These are phyloP conservation scores for Leccinum proximum DNA, from an alignment of 1,284 basidiomycete genomes.

Conservation along the genomic window DNA sequence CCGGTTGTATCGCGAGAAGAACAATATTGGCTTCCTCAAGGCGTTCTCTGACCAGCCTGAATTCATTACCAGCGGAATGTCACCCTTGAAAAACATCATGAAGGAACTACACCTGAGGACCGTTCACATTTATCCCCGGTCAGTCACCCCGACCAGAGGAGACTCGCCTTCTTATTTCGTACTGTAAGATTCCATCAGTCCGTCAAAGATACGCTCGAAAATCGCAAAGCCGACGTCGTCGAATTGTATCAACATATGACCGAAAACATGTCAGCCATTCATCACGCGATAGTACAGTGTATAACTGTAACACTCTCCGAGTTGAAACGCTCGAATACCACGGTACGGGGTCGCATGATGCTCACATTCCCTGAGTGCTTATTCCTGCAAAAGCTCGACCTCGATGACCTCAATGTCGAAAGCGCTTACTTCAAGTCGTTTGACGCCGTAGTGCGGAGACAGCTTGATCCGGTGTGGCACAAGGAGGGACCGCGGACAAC, in stretches of 20 bases:
- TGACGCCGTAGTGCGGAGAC: conserved; percentile 85
- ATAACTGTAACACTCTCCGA: conserved; percentile 92
- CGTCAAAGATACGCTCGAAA: conserved; percentile 78
- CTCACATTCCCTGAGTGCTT: not conserved
- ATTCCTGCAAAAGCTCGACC: conserved; percentile 65
- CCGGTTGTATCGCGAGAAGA: conserved; percentile 85
- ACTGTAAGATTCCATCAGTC: conserved; percentile 80
- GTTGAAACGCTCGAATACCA: conserved; percentile 85
- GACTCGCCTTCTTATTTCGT: not conserved
- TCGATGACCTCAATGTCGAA: conserved; percentile 93
- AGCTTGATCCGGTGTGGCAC: conserved; percentile 96
- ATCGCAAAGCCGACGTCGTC: conserved; percentile 87
- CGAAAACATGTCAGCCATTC: conserved; percentile 87
- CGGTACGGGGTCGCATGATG: conserved; percentile 34
- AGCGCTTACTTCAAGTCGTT: conserved; percentile 96
- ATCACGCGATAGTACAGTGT: conserved; percentile 91
- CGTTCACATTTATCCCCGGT: conserved; percentile 93
- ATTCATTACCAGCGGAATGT: conserved; percentile 89
- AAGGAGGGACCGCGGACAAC: conserved; percentile 92
- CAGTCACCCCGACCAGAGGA: conserved; percentile 17
- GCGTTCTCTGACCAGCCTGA: conserved; percentile 98
- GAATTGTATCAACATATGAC: conserved; percentile 91
- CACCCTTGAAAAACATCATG: conserved; percentile 51
- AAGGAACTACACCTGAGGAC: conserved; percentile 78
- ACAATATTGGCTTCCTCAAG: conserved; percentile 89